phyloP scores from a whole-genome alignment of 305 asterid genomes.

The Solanum hybrid region DNA sequence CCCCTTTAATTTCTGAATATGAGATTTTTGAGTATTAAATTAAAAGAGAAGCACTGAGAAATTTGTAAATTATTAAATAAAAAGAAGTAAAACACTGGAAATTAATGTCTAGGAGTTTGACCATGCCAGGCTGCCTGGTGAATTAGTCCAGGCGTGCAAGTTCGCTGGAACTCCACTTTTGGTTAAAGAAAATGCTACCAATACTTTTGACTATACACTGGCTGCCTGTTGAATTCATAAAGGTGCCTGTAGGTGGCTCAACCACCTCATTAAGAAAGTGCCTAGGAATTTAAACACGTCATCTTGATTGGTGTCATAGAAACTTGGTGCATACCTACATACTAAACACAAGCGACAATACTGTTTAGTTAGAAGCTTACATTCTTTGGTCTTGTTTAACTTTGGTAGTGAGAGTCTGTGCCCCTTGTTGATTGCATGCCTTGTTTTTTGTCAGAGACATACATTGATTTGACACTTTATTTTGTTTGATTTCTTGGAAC shows the following conservation, averaged over 20 bases:
- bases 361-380: background rate
- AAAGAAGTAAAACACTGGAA: background rate
- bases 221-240: background rate
- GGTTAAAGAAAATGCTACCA: background rate
- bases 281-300: background rate
- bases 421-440: background rate
- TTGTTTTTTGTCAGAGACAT: background rate
- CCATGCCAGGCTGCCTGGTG: background rate
- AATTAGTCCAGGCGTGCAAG: background rate
- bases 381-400: background rate
- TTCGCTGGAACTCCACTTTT: background rate
- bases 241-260: background rate
- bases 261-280: background rate
- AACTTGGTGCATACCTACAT: background rate
- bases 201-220: background rate
- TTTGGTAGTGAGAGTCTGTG: background rate
- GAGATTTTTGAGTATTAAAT: background rate
- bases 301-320: background rate
- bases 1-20: background rate
- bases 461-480: constrained; percentile 6
- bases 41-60: background rate
- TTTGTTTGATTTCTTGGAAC: background rate
- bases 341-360: background rate
- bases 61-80: background rate
- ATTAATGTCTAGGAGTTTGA: background rate